These are phyloP conservation scores for Didymella sp. DNA, from an alignment of 2,329 filamentous ascomycete genomes.

Conservation along the genomic window DNA sequence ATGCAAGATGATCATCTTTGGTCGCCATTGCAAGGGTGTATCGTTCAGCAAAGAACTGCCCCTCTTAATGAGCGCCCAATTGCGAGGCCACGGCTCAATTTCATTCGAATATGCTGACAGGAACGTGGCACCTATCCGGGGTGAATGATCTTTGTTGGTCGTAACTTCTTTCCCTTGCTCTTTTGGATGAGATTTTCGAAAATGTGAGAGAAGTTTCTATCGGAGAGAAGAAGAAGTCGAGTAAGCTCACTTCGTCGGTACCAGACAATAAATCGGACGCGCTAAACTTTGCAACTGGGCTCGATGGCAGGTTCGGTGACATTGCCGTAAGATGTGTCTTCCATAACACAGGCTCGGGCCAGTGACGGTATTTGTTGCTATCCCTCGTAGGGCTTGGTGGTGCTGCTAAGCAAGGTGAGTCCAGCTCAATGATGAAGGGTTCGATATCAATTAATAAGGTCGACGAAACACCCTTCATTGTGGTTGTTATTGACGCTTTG, in stretches of 20 bases:
- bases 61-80: too few species aligned
- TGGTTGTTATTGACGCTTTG: too few species aligned
- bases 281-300: neutral
- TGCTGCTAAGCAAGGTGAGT: neutral
- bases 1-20: too few species aligned
- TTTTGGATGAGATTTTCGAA: neutral
- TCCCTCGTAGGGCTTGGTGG: neutral
- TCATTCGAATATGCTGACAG: too few species aligned
- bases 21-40: too few species aligned
- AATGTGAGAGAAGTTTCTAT: neutral
- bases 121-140: too few species aligned
- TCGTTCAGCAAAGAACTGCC: too few species aligned
- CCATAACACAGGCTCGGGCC: neutral
- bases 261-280: neutral
- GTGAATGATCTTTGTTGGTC: too few species aligned
- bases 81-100: too few species aligned
- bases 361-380: too few species aligned
- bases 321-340: neutral
- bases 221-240: neutral
- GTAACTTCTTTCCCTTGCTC: too few species aligned
- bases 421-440: neutral
- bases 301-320: neutral
- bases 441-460: neutral
- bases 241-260: neutral
- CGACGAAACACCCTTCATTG: neutral